These are phyloP conservation scores for Blumeriella jaapii DNA, from an alignment of 2,329 filamentous ascomycete genomes.

Conservation along the genomic window DNA sequence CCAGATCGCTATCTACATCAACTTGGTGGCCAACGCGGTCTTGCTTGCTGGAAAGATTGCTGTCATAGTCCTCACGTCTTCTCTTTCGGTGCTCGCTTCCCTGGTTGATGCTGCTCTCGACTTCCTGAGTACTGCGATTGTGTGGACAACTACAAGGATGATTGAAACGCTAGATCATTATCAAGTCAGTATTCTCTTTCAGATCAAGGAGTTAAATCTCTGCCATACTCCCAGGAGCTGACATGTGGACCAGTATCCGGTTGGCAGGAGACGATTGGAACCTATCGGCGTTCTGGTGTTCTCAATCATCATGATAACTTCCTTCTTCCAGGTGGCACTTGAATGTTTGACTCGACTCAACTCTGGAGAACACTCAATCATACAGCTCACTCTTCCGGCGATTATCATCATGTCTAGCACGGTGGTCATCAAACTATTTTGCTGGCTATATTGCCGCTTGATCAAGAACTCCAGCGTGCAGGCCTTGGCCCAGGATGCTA, in stretches of 20 bases:
- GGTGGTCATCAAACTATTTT: conserved; percentile 46
- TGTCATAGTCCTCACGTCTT: conserved; percentile 43
- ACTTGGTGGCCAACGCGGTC: conserved; percentile 47
- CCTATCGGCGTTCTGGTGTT: conserved; percentile 52
- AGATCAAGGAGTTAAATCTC: too few species aligned
- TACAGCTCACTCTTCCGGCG: conserved; percentile 39
- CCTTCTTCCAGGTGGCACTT: conserved; percentile 48
- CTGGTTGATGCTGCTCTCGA: conserved; percentile 51
- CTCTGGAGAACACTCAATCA: conserved; percentile 36
- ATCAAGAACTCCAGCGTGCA: conserved; percentile 55
- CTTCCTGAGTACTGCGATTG: conserved; percentile 47
- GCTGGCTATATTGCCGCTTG: conserved; percentile 45
- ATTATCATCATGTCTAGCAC: conserved; percentile 46
- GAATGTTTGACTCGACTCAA: conserved; percentile 48
- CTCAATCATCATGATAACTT: conserved; percentile 51
- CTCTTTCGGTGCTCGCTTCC: conserved; percentile 49
- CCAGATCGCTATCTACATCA: conserved; percentile 71
- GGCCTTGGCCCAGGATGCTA: conserved; percentile 51
- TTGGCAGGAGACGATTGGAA: conserved; percentile 44
- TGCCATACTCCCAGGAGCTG: too few species aligned
- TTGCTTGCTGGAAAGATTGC: conserved; percentile 43
- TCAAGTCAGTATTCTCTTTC: not conserved
- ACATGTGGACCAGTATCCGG: conserved; percentile 35
- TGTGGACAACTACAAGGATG: conserved; percentile 47
- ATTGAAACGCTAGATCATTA: conserved; percentile 35